phyloP scores from a whole-genome alignment of 495 filamentous ascomycete genomes.

The Bathelium albidoporum region DNA sequence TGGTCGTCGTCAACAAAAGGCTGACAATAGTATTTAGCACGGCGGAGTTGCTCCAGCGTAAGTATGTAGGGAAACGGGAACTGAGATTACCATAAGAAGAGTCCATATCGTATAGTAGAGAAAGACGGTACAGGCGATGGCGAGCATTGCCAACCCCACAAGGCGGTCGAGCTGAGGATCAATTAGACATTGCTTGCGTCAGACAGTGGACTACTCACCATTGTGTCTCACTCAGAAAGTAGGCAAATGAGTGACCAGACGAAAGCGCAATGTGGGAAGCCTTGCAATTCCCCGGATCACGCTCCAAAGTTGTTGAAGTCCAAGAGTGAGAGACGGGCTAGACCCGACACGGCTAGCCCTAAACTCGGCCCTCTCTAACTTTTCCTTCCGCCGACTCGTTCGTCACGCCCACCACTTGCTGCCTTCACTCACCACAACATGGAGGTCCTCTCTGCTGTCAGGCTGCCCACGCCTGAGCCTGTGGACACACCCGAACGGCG shows the following conservation, averaged over 20 bases:
- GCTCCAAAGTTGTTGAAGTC: neutral
- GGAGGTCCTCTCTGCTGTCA: conserved; percentile 56
- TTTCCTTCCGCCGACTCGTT: conserved; percentile 14
- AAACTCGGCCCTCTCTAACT: conserved; percentile 10
- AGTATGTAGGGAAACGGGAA: neutral
- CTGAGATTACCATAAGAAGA: conserved; percentile 71
- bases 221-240: neutral
- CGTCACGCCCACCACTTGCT: neutral
- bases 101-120: conserved; percentile 99
- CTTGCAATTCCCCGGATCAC: neutral
- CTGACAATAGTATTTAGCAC: conserved; percentile 36
- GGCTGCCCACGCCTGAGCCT: conserved; percentile 57
- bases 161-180: conserved; percentile 75
- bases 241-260: neutral
- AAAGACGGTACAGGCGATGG: conserved; percentile 89
- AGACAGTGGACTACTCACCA: neutral
- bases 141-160: conserved; percentile 94
- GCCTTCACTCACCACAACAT: neutral
- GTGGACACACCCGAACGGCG: conserved; percentile 27
- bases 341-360: neutral
- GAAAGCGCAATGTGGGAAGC: no score
- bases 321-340: neutral
- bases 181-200: conserved; percentile 8
- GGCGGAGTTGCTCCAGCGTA: conserved; percentile 5
- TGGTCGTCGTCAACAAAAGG: conserved; percentile 91